Conservation (phyloP, 2,329 filamentous ascomycete species). For the Byssochlamys sp. region DNA sequence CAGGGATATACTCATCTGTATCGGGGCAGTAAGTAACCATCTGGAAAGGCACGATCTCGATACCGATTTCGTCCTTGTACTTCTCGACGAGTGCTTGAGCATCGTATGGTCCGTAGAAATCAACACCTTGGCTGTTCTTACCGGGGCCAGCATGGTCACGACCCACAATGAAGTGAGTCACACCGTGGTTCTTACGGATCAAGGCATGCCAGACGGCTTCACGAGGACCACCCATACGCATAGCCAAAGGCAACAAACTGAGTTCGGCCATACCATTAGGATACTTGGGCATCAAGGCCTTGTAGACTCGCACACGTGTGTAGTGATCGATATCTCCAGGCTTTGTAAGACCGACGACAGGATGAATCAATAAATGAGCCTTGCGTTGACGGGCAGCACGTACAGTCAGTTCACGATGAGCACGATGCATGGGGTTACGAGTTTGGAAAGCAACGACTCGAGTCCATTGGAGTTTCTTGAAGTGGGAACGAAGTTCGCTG, state of each 20-base stretch:
- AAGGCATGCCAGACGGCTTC: slow-evolving; percentile 99
- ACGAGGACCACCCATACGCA: slow-evolving; percentile 97
- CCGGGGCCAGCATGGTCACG: slow-evolving; percentile 96
- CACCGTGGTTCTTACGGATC: slow-evolving; percentile 98
- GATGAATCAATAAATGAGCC: slow-evolving; percentile 97
- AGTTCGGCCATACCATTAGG: slow-evolving; percentile 98
- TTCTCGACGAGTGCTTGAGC: slow-evolving; percentile 96
- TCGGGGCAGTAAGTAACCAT: slow-evolving; percentile 99
- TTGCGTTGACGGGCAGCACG: slow-evolving; percentile 90
- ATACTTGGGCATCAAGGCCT: slow-evolving; percentile 89
- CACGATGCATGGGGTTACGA: slow-evolving; percentile 94
- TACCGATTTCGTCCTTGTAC: slow-evolving; percentile 91
- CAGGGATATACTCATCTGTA: slow-evolving; percentile 87
- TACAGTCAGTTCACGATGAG: slow-evolving; percentile 94
- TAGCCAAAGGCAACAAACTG: slow-evolving; percentile 85
- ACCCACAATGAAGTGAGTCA: slow-evolving; percentile 97
- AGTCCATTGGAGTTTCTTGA: slow-evolving; percentile 98
- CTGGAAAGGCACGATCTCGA: slow-evolving; percentile 98
- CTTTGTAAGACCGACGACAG: slow-evolving; percentile 95
- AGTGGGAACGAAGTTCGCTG: slow-evolving; percentile 86
- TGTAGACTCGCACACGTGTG: slow-evolving; percentile 96
- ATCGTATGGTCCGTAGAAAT: slow-evolving; percentile 97
- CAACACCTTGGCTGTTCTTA: slow-evolving; percentile 92
- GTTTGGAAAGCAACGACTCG: slow-evolving; percentile 98
- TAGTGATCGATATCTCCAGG: slow-evolving; percentile 99